Evolutionary conservation across 768 basidiomycete species (phyloP), one percentile per base, ranked within the genome.

Genomic region (Panaeolus cyanescens): DNA sequence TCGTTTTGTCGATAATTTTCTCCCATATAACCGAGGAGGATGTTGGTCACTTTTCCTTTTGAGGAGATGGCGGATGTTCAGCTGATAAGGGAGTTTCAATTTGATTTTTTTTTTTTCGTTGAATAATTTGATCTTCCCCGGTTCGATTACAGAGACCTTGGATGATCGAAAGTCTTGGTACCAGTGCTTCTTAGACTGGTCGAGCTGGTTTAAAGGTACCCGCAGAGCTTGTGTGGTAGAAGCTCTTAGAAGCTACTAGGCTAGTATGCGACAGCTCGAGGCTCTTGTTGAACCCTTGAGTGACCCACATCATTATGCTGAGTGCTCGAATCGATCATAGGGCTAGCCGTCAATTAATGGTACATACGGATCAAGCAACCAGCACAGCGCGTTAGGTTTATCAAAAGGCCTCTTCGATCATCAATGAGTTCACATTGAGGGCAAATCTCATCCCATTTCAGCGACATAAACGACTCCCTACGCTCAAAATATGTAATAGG

Each of bases 401-500:
- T 17, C 7, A 50, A 50, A 8, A 12, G 28, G 22, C 8, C n/a
- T 28, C 42, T 50, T 30, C 28, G 45, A 50, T 50, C 45, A 20
- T 4, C 22, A 8, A 30, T 50, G 25, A 50, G 25, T 28, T 50
- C 45, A 50, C 17, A 22, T 13, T 1, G 25, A n/a, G 19, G 45
- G 45, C 45, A 50, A 50, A 50, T 50, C 45, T n/a, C 45, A 30
- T 50, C 45, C 45, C 15, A 9, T 50, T 50, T 15, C 25, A 50
- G 28, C 45, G 10, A 4, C 45, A 6, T 15, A 10, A 28, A 28
- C 13, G 45, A 50, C 10, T n/a, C 45, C 2, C 45, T 13, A 50
- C 45, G 45, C 17, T n/a, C 30, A 28, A 50, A 50, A 50, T 50
- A 50, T 50, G 45, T 50, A 50, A 50, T 50, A 50, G 45, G 19